Evolutionary conservation across 2,329 filamentous ascomycete species (phyloP).

Genomic region (Cytospora mali): DNA sequence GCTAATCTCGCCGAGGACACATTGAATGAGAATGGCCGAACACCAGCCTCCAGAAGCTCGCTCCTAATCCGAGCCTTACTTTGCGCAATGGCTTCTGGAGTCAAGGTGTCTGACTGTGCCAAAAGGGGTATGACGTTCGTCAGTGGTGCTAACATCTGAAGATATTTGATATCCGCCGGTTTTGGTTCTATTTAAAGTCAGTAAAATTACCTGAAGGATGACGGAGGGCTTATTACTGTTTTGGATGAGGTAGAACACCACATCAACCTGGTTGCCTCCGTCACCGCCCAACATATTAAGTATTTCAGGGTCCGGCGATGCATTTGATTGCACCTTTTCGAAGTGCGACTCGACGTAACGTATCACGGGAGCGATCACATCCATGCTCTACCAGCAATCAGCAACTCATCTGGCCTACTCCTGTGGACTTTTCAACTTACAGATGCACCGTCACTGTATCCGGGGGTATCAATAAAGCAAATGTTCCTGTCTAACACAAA

Average conservation of each 20-base stretch:
- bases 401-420: slow-evolving; percentile 12
- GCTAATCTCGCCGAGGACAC: slow-evolving; percentile 35
- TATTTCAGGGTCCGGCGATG: slow-evolving; percentile 73
- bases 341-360: slow-evolving; percentile 75
- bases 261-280: slow-evolving; percentile 82
- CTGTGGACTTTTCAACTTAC: slow-evolving; percentile 41
- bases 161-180: slow-evolving; percentile 69
- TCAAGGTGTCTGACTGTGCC: slow-evolving; percentile 72
- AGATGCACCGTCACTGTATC: slow-evolving; percentile 57
- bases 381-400: slow-evolving; percentile 47
- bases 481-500: slow-evolving; percentile 86
- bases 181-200: slow-evolving; percentile 52
- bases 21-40: slow-evolving; percentile 70
- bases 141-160: slow-evolving; percentile 68
- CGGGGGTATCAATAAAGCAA: slow-evolving; percentile 87
- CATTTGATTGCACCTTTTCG: slow-evolving; percentile 62
- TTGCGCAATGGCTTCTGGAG: slow-evolving; percentile 55
- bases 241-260: slow-evolving; percentile 78
- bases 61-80: slow-evolving; percentile 63
- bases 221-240: slow-evolving; percentile 56
- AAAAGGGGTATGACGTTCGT: slow-evolving; percentile 88
- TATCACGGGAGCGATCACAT: slow-evolving; percentile 61
- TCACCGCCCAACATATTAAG: slow-evolving; percentile 77
- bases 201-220: neutral
- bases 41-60: slow-evolving; percentile 58